A percentile compares a stretch with the other conserved stretches of the same genome.
These are phyloP conservation scores for Cytospora piceicola DNA, from an alignment of 2,329 filamentous ascomycete genomes.

Conservation along the genomic window DNA sequence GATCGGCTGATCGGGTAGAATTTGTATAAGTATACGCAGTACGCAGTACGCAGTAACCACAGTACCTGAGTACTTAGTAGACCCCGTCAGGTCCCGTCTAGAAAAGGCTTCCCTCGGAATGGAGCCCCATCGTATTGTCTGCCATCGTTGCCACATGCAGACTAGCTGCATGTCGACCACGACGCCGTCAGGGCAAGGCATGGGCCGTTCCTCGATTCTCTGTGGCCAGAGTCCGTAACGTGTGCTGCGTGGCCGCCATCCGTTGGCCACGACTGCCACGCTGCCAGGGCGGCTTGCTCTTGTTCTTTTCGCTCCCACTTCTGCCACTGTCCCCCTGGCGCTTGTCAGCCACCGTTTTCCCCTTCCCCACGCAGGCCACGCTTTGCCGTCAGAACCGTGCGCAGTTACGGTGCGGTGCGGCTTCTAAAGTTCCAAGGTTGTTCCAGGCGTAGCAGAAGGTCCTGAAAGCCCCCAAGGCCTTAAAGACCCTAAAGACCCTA, in stretches of 20 bases:
- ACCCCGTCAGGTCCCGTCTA: background rate
- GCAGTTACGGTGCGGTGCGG: constrained; percentile 21
- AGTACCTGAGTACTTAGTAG: no score
- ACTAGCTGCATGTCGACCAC: constrained; percentile 1
- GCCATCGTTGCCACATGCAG: background rate
- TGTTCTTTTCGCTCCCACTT: no score
- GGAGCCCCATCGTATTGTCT: constrained; percentile 3
- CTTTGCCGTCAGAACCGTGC: constrained; percentile 16
- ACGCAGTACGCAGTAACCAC: no score
- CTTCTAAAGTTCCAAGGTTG: no score
- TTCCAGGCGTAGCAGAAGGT: constrained; percentile 1
- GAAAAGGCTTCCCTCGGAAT: background rate
- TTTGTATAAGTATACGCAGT: no score
- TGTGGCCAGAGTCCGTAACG: constrained; percentile 1
- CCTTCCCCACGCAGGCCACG: constrained; percentile 18
- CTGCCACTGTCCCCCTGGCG: constrained; percentile 2
- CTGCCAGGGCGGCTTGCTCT: no score
- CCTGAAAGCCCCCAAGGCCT: no score
- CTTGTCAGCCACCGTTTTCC: constrained; percentile 21
- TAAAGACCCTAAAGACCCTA: no score
- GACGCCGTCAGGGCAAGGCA: background rate
- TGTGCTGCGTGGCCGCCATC: constrained; percentile 28
- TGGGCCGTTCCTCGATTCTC: background rate
- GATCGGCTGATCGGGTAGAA: background rate
- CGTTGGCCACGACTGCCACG: constrained; percentile 29